These are phyloP conservation scores for Apiotrichum brassicae DNA, from an alignment of 1,284 basidiomycete genomes.

Conservation along the genomic window DNA sequence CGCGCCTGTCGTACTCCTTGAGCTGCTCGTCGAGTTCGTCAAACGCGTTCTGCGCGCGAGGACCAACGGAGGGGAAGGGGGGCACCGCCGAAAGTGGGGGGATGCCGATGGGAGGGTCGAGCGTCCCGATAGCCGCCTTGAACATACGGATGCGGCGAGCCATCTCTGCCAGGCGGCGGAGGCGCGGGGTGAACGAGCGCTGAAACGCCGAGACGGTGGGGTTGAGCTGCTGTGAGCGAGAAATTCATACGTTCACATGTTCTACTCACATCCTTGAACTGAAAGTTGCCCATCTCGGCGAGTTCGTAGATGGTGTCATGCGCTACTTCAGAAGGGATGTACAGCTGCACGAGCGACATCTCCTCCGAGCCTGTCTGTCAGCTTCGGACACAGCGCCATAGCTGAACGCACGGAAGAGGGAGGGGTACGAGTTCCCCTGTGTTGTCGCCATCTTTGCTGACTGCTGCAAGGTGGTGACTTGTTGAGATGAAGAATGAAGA, in stretches of 20 bases:
- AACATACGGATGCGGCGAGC: conserved; percentile 90
- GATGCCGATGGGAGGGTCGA: conserved; percentile 62
- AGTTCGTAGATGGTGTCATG: conserved; percentile 94
- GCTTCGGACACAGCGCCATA: neutral
- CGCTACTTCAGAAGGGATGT: conserved; percentile 94
- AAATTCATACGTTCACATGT: too few relatives aligned
- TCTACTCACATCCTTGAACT: conserved; percentile 86
- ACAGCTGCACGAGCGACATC: conserved; percentile 98
- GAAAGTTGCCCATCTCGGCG: conserved; percentile 89
- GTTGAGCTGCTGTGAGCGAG: conserved; percentile 89
- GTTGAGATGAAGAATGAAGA: neutral
- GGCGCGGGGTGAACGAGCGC: conserved; percentile 93
- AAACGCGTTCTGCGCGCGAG: conserved; percentile 83
- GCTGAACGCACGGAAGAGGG: conserved; percentile 65
- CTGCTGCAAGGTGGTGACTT: too few relatives aligned
- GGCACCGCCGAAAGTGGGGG: conserved; percentile 74
- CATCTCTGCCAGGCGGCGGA: conserved; percentile 93
- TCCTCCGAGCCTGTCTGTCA: conserved; percentile 68
- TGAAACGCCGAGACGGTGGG: conserved; percentile 95
- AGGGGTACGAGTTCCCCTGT: conserved; percentile 54
- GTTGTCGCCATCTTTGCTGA: conserved; percentile 22
- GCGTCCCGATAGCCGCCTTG: conserved; percentile 73
- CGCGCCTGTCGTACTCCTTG: conserved; percentile 76
- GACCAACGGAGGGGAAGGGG: conserved; percentile 75
- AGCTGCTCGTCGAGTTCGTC: conserved; percentile 89